These are phyloP conservation scores for Furcasterigmium sp. DNA, from an alignment of 2,329 filamentous ascomycete genomes.

Conservation along the genomic window DNA sequence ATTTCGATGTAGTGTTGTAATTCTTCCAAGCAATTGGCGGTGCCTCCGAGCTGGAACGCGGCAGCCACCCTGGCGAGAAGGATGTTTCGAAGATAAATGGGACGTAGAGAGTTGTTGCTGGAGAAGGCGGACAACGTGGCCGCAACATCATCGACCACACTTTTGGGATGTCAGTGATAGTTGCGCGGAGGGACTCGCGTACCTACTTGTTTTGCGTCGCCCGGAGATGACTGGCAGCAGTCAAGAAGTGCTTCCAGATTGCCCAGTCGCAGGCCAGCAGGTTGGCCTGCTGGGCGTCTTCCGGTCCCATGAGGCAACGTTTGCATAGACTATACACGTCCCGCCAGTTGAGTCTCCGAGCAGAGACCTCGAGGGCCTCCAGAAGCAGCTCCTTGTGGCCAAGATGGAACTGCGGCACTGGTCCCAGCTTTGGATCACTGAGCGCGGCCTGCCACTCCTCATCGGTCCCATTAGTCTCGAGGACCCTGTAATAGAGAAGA, in stretches of 20 bases:
- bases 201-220: constrained; percentile 26
- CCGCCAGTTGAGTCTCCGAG: constrained; percentile 33
- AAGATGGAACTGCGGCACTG: constrained; percentile 35
- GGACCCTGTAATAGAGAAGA: constrained; percentile 41
- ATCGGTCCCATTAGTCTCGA: constrained; percentile 34
- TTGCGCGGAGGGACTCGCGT: no score
- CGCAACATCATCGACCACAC: constrained; percentile 5
- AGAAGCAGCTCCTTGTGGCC: constrained; percentile 42
- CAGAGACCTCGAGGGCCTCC: constrained; percentile 31
- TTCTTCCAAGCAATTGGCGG: constrained; percentile 13
- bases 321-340: constrained; percentile 37
- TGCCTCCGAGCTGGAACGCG: constrained; percentile 26
- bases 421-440: constrained; percentile 32
- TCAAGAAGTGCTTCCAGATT: constrained; percentile 33
- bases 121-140: constrained; percentile 8
- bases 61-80: constrained; percentile 30
- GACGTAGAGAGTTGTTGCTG: constrained; percentile 9
- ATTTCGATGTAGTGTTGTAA: constrained; percentile 29
- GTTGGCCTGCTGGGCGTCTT: constrained; percentile 25
- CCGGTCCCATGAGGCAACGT: constrained; percentile 31
- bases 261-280: constrained; percentile 40
- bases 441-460: constrained; percentile 35
- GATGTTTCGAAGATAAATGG: constrained; percentile 34
- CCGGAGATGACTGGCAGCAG: constrained; percentile 27
- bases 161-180: not conserved